Evolutionary conservation across 495 filamentous ascomycete genomes (phyloP), one percentile per base, ranked within the genome.

Genomic region (Daldinia grandis): DNA sequence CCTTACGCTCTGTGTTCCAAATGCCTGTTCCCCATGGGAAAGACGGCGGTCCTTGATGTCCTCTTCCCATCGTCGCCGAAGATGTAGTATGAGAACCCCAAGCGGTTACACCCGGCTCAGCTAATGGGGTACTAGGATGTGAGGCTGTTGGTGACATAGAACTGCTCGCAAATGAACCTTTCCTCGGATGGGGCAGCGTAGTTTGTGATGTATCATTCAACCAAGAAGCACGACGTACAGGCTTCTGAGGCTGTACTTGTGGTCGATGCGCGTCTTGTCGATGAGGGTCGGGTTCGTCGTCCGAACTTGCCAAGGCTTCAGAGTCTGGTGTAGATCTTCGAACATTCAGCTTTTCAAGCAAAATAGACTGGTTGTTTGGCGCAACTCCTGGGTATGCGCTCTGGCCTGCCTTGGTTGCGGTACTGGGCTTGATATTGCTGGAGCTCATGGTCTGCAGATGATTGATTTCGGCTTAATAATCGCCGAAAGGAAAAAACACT

Each of bases 261-360:
- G 78, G 76, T 63, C 81, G 85, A 37, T 71, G 74, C 19, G 71
- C 74, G 30, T 85, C 86, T 74, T 83, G 84, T 40, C 83, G 83
- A 62, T 81, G 85, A 44, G 78, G 68, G 50, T 90, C 93, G 35
- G 81, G 86, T 76, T 98, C 94, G 73, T 98, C 94, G 75, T 98
- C 94, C 3, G 94, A 97, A 66, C 94, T 97, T 38, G 91, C 93
- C 53, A 98, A 81, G 44, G 94, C 94, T 75, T 98, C 94, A 6
- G 94, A 97, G 74, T 97, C 94, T 15, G 94, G 94, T 5, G 94
- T 97, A 17, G 93, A 93, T 47, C 75, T 71, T 61, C 91, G 90
- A 69, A 92, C 88, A 69, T 91, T 89, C 58, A 90, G 82, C 76
- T 92, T 94, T 62, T 95, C 93, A 19, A 91, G 83, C 54, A 92